Evolutionary conservation across 2,329 filamentous ascomycete genomes (phyloP).

Genomic region (Trichoderma citrinoviride): DNA sequence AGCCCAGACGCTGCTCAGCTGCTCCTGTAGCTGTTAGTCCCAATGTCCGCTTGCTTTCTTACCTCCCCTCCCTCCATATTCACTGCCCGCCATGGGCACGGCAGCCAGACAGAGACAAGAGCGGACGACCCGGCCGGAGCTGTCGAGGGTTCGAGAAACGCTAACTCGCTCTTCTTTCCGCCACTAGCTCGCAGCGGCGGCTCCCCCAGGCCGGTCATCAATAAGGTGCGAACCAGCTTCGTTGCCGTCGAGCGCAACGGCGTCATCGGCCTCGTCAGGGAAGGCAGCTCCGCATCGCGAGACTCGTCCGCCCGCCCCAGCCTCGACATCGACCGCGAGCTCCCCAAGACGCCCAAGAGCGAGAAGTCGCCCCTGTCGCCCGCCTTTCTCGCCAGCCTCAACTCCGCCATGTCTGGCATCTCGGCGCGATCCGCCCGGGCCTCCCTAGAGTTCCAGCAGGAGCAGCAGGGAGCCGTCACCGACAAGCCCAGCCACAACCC

Average conservation of each 20-base stretch:
- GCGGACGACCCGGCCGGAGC: too few relatives aligned
- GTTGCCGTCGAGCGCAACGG: slow-evolving; percentile 68
- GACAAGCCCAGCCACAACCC: slow-evolving; percentile 40
- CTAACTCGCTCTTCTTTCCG: slow-evolving; percentile 27
- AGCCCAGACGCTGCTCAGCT: slow-evolving; percentile 16
- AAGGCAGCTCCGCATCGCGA: slow-evolving; percentile 40
- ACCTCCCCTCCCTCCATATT: neutral
- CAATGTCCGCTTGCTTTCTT: neutral
- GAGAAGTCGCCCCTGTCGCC: slow-evolving; percentile 38
- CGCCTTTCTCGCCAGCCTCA: slow-evolving; percentile 28
- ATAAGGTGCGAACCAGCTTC: slow-evolving; percentile 73
- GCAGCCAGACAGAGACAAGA: neutral
- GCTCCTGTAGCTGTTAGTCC: slow-evolving; percentile 19
- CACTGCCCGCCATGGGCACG: neutral
- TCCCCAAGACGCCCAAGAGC: neutral
- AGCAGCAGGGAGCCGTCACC: slow-evolving; percentile 28
- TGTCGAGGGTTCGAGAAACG: neutral
- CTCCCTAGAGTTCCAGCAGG: slow-evolving; percentile 7
- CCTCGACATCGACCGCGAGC: slow-evolving; percentile 37
- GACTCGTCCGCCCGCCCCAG: slow-evolving; percentile 36
- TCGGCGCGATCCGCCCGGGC: slow-evolving; percentile 34
- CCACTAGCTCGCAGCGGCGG: slow-evolving; percentile 31
- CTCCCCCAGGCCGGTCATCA: slow-evolving; percentile 66
- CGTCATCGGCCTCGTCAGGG: slow-evolving; percentile 50
- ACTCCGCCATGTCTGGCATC: slow-evolving; percentile 19